Evolutionary conservation across 106 monocot genomes (phyloP).

Genomic region (Agapanthus africanus): DNA sequence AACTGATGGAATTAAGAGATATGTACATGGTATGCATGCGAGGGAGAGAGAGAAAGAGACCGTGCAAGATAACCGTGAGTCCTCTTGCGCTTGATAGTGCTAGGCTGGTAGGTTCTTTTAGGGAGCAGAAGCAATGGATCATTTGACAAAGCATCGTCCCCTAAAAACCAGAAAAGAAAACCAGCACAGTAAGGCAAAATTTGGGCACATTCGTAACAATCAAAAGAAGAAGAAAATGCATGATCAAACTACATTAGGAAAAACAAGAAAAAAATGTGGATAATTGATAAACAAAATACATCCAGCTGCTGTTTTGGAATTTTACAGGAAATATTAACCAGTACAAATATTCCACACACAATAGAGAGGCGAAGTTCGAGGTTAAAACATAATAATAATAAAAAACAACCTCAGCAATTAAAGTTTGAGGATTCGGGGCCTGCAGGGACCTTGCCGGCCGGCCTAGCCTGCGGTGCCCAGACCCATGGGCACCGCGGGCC

Average conservation of each 20-base stretch:
- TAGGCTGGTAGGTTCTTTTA: slow-evolving; percentile 76
- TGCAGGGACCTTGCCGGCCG: too few species aligned
- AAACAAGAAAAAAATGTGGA: neutral
- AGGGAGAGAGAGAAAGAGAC: slow-evolving; percentile 32
- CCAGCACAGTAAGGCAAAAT: neutral
- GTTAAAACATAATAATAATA: too few species aligned
- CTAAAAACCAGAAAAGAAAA: neutral
- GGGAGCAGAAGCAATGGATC: slow-evolving; percentile 44
- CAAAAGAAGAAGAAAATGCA: neutral
- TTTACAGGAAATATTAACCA: too few species aligned
- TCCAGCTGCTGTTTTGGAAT: too few species aligned
- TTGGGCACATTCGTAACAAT: neutral
- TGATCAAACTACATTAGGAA: neutral
- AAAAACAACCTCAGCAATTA: too few species aligned
- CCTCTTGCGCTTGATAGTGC: slow-evolving; percentile 62
- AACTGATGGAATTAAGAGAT: neutral
- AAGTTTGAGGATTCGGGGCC: too few species aligned
- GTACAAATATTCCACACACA: too few species aligned
- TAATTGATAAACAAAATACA: neutral
- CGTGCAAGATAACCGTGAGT: slow-evolving; percentile 68
- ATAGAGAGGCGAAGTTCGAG: too few species aligned
- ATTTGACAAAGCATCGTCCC: slow-evolving; percentile 31
- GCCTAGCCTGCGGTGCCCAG: too few species aligned
- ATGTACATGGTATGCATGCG: neutral
- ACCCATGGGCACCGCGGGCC: too few species aligned